Base-by-base conservation (phyloP, 1,284 basidiomycete genomes). In the Calocybe gambosa region DNA sequence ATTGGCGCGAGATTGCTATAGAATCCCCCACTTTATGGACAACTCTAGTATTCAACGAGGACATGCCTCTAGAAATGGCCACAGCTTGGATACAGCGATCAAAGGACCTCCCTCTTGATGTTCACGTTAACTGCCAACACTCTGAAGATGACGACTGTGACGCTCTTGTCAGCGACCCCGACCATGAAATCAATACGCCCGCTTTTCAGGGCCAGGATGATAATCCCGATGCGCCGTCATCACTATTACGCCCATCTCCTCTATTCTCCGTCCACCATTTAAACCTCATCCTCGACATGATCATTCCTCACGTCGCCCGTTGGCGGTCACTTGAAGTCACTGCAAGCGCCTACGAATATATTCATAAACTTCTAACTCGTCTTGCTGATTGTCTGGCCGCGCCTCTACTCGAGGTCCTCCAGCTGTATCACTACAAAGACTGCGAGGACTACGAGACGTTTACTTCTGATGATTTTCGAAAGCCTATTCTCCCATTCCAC, bases 281-380 rank as follows among this genome's bases (percentile, higher is more conserved):
- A 20, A 26, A 21, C 7, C 20, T 52, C 7, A 71, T 83, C 36
- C 57, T 75, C 25, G 66, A 74, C 37, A 56, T 84, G 38, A 63
- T 84, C 42, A 57, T 70, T 25, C 76, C 81, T 0, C 71, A 76
- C 52, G 65, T 75, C 40, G 57, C 61, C 9, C 71, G 74, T 16
- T 84, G 80, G 81, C 66, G 66, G 34, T 46, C 60, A 15, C 62
- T 85, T 49, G 66, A 71, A 31, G 58, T 82, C 46, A 57, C 61
- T 3, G 73, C 70, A 21, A 62, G 59, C 23, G 53, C 62, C 20
- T 81, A 77, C 55, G 57, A 57, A 2, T 67, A 71, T 56, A 75
- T 83, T 60, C 65, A 73, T 49, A 44, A 55, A 25, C 61, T 74
- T 10, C 65, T 84, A 16, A 55, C 59, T 9, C 62, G 67, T 1